A percentile compares a stretch with the other conserved stretches of the same genome.
Evolutionary conservation across 129 eudicot species (phyloP).

Genomic region (Artemisia annua): DNA sequence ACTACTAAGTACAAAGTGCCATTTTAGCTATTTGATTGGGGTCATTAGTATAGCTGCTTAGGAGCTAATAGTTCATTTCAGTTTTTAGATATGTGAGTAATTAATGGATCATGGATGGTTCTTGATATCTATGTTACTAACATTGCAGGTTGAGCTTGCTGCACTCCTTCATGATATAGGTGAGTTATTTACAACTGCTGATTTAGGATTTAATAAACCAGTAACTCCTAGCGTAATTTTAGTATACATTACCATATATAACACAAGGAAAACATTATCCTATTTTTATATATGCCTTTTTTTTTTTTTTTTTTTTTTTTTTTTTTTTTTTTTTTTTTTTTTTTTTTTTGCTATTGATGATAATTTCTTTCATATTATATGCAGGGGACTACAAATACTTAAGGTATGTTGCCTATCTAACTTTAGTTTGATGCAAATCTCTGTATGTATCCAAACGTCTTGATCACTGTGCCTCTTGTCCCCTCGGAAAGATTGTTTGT

Average conservation of each 20-base stretch:
- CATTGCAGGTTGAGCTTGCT: constrained; percentile 86
- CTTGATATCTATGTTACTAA: not conserved
- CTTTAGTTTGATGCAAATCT: not conserved
- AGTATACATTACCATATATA: not conserved
- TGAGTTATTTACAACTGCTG: constrained; percentile 4
- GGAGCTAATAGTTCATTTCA: too few relatives aligned
- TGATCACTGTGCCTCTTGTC: not conserved
- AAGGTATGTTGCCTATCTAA: constrained; percentile 46
- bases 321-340: constrained; percentile 74
- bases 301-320: not conserved
- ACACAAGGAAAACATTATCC: too few relatives aligned
- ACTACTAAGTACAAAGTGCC: too few relatives aligned
- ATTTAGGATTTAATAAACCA: too few relatives aligned
- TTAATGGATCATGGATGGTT: constrained; percentile 40
- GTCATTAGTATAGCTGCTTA: too few relatives aligned
- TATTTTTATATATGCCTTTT: constrained; percentile 34
- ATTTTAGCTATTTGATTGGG: too few relatives aligned
- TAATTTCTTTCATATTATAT: constrained; percentile 16
- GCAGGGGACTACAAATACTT: constrained; percentile 94
- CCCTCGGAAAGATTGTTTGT: constrained; percentile 12
- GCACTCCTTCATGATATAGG: constrained; percentile 99
- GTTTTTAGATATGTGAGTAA: too few relatives aligned
- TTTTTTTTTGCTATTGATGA: constrained; percentile 24
- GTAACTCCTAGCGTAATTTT: not conserved
- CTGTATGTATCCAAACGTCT: constrained; percentile 5